These are phyloP conservation scores for Entomortierella lignicola DNA, from an alignment of 192 early-diverging fungal species.

Conservation along the genomic window DNA sequence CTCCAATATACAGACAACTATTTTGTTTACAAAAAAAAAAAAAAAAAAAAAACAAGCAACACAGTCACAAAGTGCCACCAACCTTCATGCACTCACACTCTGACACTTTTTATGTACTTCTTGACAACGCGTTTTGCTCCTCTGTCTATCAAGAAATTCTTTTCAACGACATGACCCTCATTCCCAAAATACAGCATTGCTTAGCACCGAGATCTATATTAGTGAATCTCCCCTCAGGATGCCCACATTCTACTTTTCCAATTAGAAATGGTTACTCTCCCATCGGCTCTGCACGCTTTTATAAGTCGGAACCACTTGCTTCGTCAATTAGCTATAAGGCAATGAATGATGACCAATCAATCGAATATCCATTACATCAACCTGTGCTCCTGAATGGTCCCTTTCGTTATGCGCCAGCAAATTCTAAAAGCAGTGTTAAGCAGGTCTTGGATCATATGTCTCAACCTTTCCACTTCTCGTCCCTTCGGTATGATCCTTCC, in stretches of 20 bases:
- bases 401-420: not conserved
- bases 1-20: not conserved
- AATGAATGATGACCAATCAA: not conserved
- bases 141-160: not conserved
- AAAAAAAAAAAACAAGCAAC: too few species aligned
- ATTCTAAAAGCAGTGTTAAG: not conserved
- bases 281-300: not conserved
- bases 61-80: too few species aligned
- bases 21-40: slow-evolving; percentile 1
- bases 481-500: not conserved
- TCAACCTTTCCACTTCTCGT: not conserved
- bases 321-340: too few species aligned
- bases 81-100: too few species aligned
- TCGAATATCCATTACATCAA: not conserved
- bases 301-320: too few species aligned
- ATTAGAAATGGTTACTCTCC: not conserved
- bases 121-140: not conserved
- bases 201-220: not conserved
- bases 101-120: too few species aligned
- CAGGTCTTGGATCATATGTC: not conserved
- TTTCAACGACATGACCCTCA: not conserved
- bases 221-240: not conserved
- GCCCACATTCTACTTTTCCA: not conserved
- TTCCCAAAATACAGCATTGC: not conserved
- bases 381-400: not conserved